These are phyloP conservation scores for Phyllosticta citriasiana DNA, from an alignment of 2,329 filamentous ascomycete species.

Conservation along the genomic window DNA sequence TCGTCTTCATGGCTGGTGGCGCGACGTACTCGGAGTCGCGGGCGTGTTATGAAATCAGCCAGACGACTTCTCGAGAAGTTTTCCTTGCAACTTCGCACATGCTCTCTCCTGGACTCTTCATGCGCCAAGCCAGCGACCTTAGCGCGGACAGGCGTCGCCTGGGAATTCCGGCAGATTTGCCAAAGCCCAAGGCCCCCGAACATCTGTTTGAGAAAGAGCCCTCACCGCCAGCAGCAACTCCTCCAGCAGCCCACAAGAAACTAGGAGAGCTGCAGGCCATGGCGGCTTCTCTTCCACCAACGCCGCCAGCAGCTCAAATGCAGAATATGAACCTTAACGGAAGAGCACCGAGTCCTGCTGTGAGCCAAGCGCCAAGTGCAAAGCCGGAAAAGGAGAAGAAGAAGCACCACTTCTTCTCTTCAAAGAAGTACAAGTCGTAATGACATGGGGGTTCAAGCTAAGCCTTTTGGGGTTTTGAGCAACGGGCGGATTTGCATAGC, in stretches of 20 bases:
- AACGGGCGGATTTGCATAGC: constrained; percentile 8
- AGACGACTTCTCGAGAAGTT: constrained; percentile 65
- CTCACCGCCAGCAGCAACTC: constrained; percentile 43
- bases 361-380: constrained; percentile 15
- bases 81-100: constrained; percentile 87
- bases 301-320: constrained; percentile 21
- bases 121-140: constrained; percentile 74
- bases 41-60: constrained; percentile 77
- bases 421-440: constrained; percentile 12
- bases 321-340: constrained; percentile 18
- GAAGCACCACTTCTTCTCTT: constrained; percentile 46
- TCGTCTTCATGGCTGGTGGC: constrained; percentile 91
- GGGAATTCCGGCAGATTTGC: constrained; percentile 70
- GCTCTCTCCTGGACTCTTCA: constrained; percentile 73
- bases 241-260: constrained; percentile 29
- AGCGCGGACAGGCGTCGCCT: constrained; percentile 64
- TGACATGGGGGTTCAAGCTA: background rate
- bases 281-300: constrained; percentile 19
- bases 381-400: constrained; percentile 42
- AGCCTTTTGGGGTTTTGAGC: background rate
- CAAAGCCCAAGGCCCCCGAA: constrained; percentile 69
- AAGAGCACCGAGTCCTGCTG: background rate
- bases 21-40: constrained; percentile 88
- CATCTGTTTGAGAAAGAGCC: constrained; percentile 73
- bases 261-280: constrained; percentile 12